Evolutionary conservation across 1,139 yeast species (phyloP).

Genomic region (Taphrina wiesneri): DNA sequence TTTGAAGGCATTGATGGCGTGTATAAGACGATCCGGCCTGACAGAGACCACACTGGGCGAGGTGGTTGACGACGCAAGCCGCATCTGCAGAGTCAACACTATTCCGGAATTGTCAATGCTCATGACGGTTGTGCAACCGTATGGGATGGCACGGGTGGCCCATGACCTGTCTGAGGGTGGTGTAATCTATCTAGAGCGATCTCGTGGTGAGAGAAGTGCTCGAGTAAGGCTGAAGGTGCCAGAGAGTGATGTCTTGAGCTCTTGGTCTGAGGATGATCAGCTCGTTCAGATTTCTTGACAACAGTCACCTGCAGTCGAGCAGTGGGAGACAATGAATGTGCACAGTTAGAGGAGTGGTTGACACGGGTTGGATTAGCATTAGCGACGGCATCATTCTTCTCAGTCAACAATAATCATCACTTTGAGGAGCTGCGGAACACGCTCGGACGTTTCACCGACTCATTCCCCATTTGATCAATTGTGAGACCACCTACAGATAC

Average conservation of each 20-base stretch:
- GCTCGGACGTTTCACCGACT: too few species aligned
- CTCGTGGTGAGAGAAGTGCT: slow-evolving; percentile 9
- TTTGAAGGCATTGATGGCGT: slow-evolving; percentile 63
- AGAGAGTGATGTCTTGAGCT: slow-evolving; percentile 22
- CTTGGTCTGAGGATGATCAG: slow-evolving; percentile 12
- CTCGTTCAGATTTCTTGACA: background rate
- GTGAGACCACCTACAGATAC: too few species aligned
- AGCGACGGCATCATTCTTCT: background rate
- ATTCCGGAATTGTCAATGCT: slow-evolving; percentile 35
- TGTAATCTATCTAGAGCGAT: slow-evolving; percentile 59
- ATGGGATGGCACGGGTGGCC: slow-evolving; percentile 56
- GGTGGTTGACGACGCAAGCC: slow-evolving; percentile 71
- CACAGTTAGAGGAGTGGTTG: too few species aligned
- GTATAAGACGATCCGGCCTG: slow-evolving; percentile 66
- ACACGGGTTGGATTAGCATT: background rate
- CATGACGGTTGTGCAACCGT: slow-evolving; percentile 43
- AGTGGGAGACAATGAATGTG: too few species aligned
- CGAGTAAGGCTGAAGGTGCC: slow-evolving; percentile 18
- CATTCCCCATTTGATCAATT: too few species aligned
- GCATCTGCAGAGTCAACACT: slow-evolving; percentile 40
- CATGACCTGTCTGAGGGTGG: slow-evolving; percentile 79
- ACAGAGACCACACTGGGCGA: slow-evolving; percentile 72
- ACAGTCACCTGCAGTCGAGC: too few species aligned
- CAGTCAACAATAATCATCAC: too few species aligned
- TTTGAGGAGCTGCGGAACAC: too few species aligned